Base-by-base conservation (phyloP, 495 filamentous ascomycete species). In the Penicillium dipodomyicola region DNA sequence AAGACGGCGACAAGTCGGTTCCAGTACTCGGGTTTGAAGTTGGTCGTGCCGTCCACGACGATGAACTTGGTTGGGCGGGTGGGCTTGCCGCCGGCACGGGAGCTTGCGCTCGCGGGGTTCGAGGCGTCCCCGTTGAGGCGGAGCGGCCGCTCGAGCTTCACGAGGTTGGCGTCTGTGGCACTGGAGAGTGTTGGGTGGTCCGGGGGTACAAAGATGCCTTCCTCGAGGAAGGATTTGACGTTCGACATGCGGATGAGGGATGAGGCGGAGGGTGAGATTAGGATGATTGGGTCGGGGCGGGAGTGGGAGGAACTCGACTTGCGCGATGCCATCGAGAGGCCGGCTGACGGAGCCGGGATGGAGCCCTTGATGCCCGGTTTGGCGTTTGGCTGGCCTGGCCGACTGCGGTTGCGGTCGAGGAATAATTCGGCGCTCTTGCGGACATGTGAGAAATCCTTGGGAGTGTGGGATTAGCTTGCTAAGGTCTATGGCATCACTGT, bases 21-120 rank as follows among this genome's bases (percentile, higher is more conserved):
- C 94, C 94, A 99, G 76, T 97, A 97, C 67, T 97, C 92, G 1
- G 94, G 94, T 70, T 94, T 94, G 80, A 99, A 99, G 72, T 95
- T 87, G 64, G 94, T 86, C 0, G 91, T 87, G 12, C 84, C 85
- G 68, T 99, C 94, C 50, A 97, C 93, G 22, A 99, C 84, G 64
- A 96, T 27, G 77, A 99, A 97, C 49, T 92, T 88, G 63, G 95
- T 84, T 4, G 92, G 87, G 20, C 86, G 86, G 30, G 75, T 72
- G 1, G 86, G 68, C 52, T 88, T 84, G 45, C 54, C 52, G 17
- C 54, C 64, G 27, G 29, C 44, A 23, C 62, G 53, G 4, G 70
- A 64, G 45, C 69, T 51, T 20, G 68, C 56, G 25, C 48, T 58
- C 17, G 62, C 62, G 30, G 73, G 65, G 46, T 64, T 67, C 49